Conservation (phyloP, 148 eudicot species). For the Vaccinium darrowii region DNA sequence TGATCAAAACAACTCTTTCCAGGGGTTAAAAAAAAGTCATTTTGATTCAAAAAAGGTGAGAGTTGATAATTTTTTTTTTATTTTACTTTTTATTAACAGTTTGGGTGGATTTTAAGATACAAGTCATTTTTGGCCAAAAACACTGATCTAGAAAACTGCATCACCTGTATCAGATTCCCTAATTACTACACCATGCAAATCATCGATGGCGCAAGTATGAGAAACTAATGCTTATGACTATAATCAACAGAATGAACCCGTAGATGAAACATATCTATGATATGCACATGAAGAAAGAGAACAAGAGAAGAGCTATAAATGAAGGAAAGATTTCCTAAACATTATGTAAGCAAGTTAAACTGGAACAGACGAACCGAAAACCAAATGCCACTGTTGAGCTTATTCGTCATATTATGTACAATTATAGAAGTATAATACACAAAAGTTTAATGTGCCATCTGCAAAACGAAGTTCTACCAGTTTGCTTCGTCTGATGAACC, state of each 20-base stretch:
- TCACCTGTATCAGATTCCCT: too few relatives aligned
- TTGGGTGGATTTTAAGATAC: too few relatives aligned
- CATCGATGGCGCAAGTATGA: background rate
- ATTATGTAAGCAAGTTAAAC: background rate
- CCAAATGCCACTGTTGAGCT: background rate
- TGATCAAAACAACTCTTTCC: too few relatives aligned
- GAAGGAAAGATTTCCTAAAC: too few relatives aligned
- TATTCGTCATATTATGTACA: conserved; percentile 15
- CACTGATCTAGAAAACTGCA: background rate
- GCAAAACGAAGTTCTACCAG: conserved; percentile 29
- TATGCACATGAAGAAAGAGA: background rate
- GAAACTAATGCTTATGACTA: background rate
- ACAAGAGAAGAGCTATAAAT: background rate
- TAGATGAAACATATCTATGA: background rate
- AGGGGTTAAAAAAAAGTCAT: too few relatives aligned
- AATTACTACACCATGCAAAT: background rate
- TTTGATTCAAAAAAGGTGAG: too few relatives aligned
- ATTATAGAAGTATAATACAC: background rate
- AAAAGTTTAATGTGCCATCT: background rate
- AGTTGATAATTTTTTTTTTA: too few relatives aligned
- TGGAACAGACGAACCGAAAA: background rate
- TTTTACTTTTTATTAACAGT: too few relatives aligned
- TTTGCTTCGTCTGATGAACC: conserved; percentile 37
- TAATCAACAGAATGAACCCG: background rate
- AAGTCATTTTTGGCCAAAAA: background rate